phyloP scores from a whole-genome alignment of 257 asterid species.

The Cynanchum wilfordii region DNA sequence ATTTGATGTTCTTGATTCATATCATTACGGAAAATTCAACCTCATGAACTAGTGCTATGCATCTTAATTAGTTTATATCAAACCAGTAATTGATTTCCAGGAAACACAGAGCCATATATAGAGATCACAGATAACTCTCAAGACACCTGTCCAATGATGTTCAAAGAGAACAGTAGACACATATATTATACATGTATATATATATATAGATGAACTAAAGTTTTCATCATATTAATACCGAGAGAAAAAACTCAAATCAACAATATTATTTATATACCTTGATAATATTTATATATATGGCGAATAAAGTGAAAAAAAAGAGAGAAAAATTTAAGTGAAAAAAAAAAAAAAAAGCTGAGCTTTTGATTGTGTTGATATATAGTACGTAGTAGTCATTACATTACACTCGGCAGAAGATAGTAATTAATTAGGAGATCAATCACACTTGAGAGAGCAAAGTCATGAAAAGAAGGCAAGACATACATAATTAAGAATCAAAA shows the following conservation, averaged over 20 bases:
- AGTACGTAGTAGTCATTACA: slow-evolving; percentile 1
- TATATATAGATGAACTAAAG: too few relatives aligned
- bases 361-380: background rate
- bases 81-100: background rate
- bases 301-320: background rate
- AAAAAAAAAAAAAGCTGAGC: background rate
- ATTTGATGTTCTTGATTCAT: background rate
- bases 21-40: background rate
- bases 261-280: background rate
- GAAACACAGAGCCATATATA: background rate
- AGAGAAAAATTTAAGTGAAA: background rate
- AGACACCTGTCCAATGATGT: slow-evolving; percentile 5
- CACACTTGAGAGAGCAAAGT: slow-evolving; percentile 8
- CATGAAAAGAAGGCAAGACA: background rate
- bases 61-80: background rate
- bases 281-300: background rate
- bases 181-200: too few relatives aligned
- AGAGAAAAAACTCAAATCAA: background rate
- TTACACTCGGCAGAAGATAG: slow-evolving; percentile 2
- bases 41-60: background rate
- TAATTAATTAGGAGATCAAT: background rate
- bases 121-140: background rate
- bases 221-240: background rate
- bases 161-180: slow-evolving; percentile 10
- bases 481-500: slow-evolving; percentile 6